Percentiles rank a stretch among this genome's conserved stretches.
These are phyloP conservation scores for Penicillium psychrofluorescens DNA, from an alignment of 495 filamentous ascomycete genomes.

Conservation along the genomic window DNA sequence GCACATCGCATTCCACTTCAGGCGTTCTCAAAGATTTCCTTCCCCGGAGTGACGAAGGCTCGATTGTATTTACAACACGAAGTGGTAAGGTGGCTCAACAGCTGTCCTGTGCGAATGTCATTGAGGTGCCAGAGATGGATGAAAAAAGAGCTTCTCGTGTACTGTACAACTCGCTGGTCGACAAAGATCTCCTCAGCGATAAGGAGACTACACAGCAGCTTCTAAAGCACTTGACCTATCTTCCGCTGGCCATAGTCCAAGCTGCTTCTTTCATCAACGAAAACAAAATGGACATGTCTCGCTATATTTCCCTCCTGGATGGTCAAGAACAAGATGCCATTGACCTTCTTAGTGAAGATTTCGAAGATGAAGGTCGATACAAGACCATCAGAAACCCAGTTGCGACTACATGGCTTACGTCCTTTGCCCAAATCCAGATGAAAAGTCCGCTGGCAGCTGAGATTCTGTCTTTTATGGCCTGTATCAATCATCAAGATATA, in stretches of 20 bases:
- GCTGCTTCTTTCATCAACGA: slow-evolving; percentile 39
- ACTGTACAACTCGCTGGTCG: slow-evolving; percentile 17
- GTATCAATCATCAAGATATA: slow-evolving; percentile 23
- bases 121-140: slow-evolving; percentile 20
- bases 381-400: slow-evolving; percentile 39
- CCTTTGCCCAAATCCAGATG: slow-evolving; percentile 39
- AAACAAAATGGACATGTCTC: slow-evolving; percentile 23
- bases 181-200: slow-evolving; percentile 15
- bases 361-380: slow-evolving; percentile 38
- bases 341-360: slow-evolving; percentile 42
- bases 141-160: slow-evolving; percentile 9
- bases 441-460: slow-evolving; percentile 21
- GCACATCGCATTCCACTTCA: background rate
- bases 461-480: slow-evolving; percentile 36
- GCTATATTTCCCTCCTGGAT: slow-evolving; percentile 38
- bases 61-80: slow-evolving; percentile 32
- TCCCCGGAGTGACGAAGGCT: slow-evolving; percentile 18
- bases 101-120: slow-evolving; percentile 11
- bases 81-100: slow-evolving; percentile 16
- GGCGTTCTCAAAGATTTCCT: slow-evolving; percentile 12
- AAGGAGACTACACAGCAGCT: slow-evolving; percentile 6
- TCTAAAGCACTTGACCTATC: slow-evolving; percentile 17
- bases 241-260: slow-evolving; percentile 37
- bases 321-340: slow-evolving; percentile 31
- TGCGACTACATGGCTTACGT: slow-evolving; percentile 48